Evolutionary conservation across 345 rosid species (phyloP), one percentile per base, ranked within the genome.

Genomic region (Luvunga scandens): DNA sequence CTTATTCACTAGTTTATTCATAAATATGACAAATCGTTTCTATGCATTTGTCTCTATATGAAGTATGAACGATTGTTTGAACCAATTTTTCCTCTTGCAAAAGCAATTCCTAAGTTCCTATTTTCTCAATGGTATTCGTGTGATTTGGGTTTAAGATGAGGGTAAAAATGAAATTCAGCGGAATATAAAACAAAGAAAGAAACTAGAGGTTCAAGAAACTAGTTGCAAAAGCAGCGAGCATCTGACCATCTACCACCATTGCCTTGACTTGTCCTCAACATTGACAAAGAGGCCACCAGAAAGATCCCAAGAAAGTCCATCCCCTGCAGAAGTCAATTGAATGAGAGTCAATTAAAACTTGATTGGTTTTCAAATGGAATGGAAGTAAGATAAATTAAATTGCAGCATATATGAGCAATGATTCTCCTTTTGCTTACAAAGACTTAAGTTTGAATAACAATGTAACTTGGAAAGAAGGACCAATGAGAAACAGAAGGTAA

Each of bases 251-350:
- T 57, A 65, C 81, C 77, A 45, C 66, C 87, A 66, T 79, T 39
- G 10, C 88, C 86, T 75, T 80, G 80, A 75, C 31, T 71, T 39
- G 73, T 82, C 65, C 73, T 81, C 16, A 80, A 75, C 80, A 88
- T 77, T 73, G 83, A 69, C 13, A 88, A 80, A n/a, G n/a, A n/a
- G n/a, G n/a, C n/a, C n/a, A n/a, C n/a, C n/a, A n/a, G n/a, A n/a
- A 66, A 73, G 65, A 81, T n/a, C 71, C 85, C 85, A 55, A 84
- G 64, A 38, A 79, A 66, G 28, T 71, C 84, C 91, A 86, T 88
- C 76, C 81, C 75, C 78, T 75, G 84, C 79, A 83, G 75, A 38
- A 63, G 33, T 21, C 25, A 45, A 63, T 38, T 36, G 72, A 70
- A 30, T 9, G 28, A 50, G 9, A 56, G 70, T 56, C 34, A 33